phyloP scores from a whole-genome alignment of 2,329 filamentous ascomycete species.

The Arthrobotrys megalospora region DNA sequence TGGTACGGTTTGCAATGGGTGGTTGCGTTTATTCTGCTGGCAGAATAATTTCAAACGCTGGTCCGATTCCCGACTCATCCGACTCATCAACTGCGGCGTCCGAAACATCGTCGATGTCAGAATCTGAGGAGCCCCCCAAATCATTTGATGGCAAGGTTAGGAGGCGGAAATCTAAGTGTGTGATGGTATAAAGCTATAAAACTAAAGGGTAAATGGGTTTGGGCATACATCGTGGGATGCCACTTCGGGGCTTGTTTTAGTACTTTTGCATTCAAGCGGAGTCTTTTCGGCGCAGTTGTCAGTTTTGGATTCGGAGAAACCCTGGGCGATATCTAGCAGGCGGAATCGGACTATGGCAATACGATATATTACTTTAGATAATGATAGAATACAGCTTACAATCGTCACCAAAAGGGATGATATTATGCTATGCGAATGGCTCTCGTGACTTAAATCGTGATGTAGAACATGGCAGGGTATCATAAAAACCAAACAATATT shows the following conservation, averaged over 20 bases:
- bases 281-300: constrained; percentile 20
- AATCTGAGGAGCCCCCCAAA: constrained; percentile 27
- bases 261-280: constrained; percentile 35
- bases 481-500: constrained; percentile 1
- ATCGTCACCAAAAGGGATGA: background rate
- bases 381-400: constrained; percentile 7
- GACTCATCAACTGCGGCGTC: constrained; percentile 37
- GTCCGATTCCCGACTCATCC: constrained; percentile 41
- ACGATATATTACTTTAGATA: constrained; percentile 1
- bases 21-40: constrained; percentile 74
- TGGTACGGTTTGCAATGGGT: constrained; percentile 75
- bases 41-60: constrained; percentile 66
- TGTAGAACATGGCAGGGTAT: constrained; percentile 1
- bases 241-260: background rate
- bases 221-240: background rate
- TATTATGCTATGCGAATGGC: background rate
- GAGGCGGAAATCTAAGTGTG: constrained; percentile 43
- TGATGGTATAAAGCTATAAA: constrained; percentile 27
- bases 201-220: background rate
- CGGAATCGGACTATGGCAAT: background rate
- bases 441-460: background rate
- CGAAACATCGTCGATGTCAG: constrained; percentile 44
- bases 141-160: background rate
- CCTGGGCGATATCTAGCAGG: constrained; percentile 8
- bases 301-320: background rate